Base-by-base conservation (phyloP, 495 filamentous ascomycete genomes). In the Neurospora sp. region DNA sequence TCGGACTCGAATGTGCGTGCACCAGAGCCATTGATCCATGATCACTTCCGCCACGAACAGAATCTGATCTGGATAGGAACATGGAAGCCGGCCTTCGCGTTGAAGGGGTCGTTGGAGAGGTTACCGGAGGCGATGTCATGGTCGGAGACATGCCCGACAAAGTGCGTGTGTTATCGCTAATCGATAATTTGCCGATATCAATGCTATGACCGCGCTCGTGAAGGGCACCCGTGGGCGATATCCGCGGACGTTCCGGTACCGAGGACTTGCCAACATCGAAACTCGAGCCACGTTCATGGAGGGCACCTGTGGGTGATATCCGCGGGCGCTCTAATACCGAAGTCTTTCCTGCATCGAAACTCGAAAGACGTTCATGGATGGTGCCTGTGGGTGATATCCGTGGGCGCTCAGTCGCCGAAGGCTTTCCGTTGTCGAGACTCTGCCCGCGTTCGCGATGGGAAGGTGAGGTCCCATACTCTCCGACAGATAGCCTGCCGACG, bases 51-150 rank as follows among this genome's bases (percentile, higher is more conserved):
- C 77, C 83, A 54, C 79, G 84, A 44, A 86, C 78, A 0, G 86
- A 79, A 73, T 89, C 88, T 40, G 85, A 80, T 73, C 86, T 82
- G 44, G 85, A 84, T 66, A 89, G 77, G 7, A 88, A 74, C 85
- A 89, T 86, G 5, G 86, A 88, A 39, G 81, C 85, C 18, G 86
- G 86, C 4, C 86, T 88, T 23, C 87, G 79, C 39, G 82, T 81
- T 10, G 81, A 77, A 31, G 80, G 81, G 20, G 84, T 76, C 23
- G 80, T 76, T 10, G 76, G 76, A 41, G 76, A 75, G 10, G 74
- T 76, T 4, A 23, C 44, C 40, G 70, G 31, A 40, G 39, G 44
- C 23, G 70, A 71, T 44, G 39, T 41, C 70, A 48, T 9, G 23
- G 70, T 70, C 20, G 23, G 62, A 27, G 69, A 80, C 8, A 80